Evolutionary conservation across 2,329 filamentous ascomycete genomes (phyloP).

Genomic region (Boeremia lycopersici): DNA sequence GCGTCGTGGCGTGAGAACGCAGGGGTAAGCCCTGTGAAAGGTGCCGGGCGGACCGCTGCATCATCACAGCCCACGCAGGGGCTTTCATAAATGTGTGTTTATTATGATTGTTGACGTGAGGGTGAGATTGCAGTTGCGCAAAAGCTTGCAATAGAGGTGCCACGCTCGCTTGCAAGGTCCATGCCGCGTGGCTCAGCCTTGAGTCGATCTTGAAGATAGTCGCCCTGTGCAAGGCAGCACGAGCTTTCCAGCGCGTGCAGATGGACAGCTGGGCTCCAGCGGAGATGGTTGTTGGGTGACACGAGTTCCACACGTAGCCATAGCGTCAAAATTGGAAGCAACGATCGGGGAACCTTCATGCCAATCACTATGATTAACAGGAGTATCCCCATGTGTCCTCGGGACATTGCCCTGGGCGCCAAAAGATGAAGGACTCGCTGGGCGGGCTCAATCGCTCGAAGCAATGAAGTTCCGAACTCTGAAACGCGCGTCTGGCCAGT

Average conservation of each 20-base stretch:
- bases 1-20: conserved; percentile 2
- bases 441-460: conserved; percentile 15
- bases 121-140: conserved; percentile 5
- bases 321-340: not conserved
- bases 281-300: not conserved
- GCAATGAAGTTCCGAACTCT: conserved; percentile 14
- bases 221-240: not conserved
- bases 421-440: conserved; percentile 18
- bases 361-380: conserved; percentile 1
- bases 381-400: conserved; percentile 7
- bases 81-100: conserved; percentile 4
- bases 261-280: not conserved
- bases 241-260: conserved; percentile 4
- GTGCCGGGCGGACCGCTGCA: conserved; percentile 13
- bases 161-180: not conserved
- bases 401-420: conserved; percentile 9
- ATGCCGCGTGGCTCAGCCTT: not conserved
- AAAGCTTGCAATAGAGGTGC: not conserved
- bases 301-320: conserved; percentile 3
- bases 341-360: not conserved
- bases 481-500: conserved; percentile 24
- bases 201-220: not conserved
- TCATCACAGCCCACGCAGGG: not conserved
- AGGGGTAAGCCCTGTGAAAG: conserved; percentile 15
- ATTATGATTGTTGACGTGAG: not conserved